A percentile compares a stretch with the other conserved stretches of the same genome.
Evolutionary conservation across 441 rosid species (phyloP).

Genomic region (Adansonia madagascariensis): DNA sequence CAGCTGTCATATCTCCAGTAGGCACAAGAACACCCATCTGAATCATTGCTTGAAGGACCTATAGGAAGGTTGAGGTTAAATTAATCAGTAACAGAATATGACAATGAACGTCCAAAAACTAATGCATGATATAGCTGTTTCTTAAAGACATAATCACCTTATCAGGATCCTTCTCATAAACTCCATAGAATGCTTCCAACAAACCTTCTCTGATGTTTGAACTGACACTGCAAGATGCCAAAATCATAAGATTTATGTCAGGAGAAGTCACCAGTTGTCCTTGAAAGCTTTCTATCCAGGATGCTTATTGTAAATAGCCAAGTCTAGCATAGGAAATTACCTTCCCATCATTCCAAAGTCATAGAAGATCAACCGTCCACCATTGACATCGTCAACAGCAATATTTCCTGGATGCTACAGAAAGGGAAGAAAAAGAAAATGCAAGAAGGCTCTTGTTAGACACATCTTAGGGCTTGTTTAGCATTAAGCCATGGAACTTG

Average conservation of each 20-base stretch:
- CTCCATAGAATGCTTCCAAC: constrained; percentile 85
- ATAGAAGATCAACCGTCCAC: constrained; percentile 94
- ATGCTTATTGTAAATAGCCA: constrained; percentile 14
- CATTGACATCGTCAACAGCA: constrained; percentile 98
- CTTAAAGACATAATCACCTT: constrained; percentile 53
- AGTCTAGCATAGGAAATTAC: constrained; percentile 44
- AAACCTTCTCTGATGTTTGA: constrained; percentile 94
- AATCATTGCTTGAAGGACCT: constrained; percentile 95
- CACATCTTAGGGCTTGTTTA: background rate
- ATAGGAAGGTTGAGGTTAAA: constrained; percentile 27
- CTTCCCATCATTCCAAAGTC: constrained; percentile 99
- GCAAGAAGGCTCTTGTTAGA: constrained; percentile 16
- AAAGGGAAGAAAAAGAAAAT: constrained; percentile 17
- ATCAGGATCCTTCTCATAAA: constrained; percentile 95
- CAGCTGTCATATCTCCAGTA: constrained; percentile 96
- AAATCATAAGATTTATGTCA: constrained; percentile 12
- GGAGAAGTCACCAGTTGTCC: constrained; percentile 26
- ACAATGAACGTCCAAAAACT: constrained; percentile 19
- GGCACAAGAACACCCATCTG: constrained; percentile 99
- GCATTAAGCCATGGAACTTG: constrained; percentile 18
- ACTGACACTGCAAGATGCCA: constrained; percentile 70
- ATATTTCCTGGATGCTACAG: constrained; percentile 98
- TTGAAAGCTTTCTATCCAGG: constrained; percentile 19
- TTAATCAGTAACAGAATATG: background rate
- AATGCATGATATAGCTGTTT: constrained; percentile 22